Base-by-base conservation (phyloP, 306 rosid species). In the Vicia sativa region DNA sequence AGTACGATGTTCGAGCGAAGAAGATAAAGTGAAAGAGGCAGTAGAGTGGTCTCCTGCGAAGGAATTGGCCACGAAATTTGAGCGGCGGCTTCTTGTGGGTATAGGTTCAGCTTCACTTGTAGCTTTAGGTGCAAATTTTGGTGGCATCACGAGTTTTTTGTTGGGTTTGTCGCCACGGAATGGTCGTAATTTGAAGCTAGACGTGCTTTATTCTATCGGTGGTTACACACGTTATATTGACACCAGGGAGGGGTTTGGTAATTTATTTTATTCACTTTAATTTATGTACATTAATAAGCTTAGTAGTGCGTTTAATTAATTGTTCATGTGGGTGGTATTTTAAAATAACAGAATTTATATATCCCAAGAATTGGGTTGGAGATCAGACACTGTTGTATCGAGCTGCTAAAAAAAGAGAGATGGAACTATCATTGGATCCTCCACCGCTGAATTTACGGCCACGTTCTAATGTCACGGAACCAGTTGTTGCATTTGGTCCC, bases 291-390 rank as follows among this genome's bases (percentile, higher is more conserved):
- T 60, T 46, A 34, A 16, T 11, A 56, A 14, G 21, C 31, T 56
- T 16, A 38, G 16, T 61, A 6, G 5, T 25, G 12, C 4, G 11
- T 1, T 52, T 52, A 11, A 15, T 28, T 58, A 31, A 34, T 15
- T 59, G 4, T 34, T 58, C 26, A 13, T 45, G 67, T 45, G 57
- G 29, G 29, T 45, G 6, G 6, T 15, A 19, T 39, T n/a, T 43
- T 14, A 64, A 28, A 39, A 9, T 1, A 44, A 8, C 86, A 90
- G 95, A 90, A 69, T 90, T 93, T 46, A 82, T 93, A 83, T 93
- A 90, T 78, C 99, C 99, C 26, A 85, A 81, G 43, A 82, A 71
- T 53, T 93, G 97, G 99, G 96, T 90, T 63, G 96, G 99, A 78
- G 97, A 88, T 75, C 92, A 93, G 78, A 90, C 87, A 29, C n/a